Conservation (phyloP, 78 protist genomes). For the Dictyostelium purpureum region DNA sequence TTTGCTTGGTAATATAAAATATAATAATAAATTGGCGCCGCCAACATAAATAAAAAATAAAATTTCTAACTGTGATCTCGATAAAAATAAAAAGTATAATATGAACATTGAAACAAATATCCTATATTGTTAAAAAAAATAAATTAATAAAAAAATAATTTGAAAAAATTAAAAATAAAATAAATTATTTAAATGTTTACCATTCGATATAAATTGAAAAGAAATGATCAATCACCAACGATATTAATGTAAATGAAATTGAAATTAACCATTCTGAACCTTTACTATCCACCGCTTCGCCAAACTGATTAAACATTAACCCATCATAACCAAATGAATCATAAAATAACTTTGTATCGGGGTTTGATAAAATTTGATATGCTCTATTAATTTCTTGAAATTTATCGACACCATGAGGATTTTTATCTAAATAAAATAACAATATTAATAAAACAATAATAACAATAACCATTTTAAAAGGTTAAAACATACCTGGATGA, state of each 20-base stretch:
- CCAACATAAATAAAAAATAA: conserved; percentile 34
- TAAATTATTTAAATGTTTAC: not conserved
- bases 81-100: conserved; percentile 31
- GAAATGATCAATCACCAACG: conserved; percentile 43
- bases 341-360: conserved; percentile 50
- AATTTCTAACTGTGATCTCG: conserved; percentile 24
- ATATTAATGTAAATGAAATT: conserved; percentile 8
- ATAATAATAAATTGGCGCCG: conserved; percentile 28
- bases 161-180: not conserved
- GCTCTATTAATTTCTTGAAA: conserved; percentile 72
- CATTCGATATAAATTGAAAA: conserved; percentile 47
- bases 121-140: not conserved
- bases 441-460: no score
- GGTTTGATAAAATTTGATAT: conserved; percentile 61
- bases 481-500: no score
- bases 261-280: conserved; percentile 55
- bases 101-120: conserved; percentile 68
- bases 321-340: conserved; percentile 74
- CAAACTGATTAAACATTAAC: conserved; percentile 48
- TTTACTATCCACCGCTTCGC: not conserved
- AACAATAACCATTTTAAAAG: no score
- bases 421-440: no score
- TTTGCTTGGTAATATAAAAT: conserved; percentile 52
- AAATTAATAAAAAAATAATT: not conserved
- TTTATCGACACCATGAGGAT: conserved; percentile 50